phyloP scores from a whole-genome alignment of 768 basidiomycete species.

The Lyophyllum decastes region DNA sequence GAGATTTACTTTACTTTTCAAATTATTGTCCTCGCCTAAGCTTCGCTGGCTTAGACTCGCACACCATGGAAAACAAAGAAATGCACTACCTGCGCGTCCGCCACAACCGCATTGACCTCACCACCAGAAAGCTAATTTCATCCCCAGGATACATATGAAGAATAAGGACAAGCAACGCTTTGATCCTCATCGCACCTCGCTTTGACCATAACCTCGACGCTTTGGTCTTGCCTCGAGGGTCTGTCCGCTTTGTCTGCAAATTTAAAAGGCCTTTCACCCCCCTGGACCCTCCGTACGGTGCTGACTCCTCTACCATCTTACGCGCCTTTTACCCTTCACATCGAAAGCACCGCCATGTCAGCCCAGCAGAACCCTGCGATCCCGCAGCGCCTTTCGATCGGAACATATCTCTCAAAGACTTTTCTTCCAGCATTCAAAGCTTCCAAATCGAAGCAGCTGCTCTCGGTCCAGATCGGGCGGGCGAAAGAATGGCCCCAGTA shows the following conservation, averaged over 20 bases:
- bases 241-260: not conserved
- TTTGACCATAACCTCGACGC: not conserved
- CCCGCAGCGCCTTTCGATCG: conserved; percentile 5
- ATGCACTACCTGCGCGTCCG: not conserved
- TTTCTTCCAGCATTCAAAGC: conserved; percentile 15
- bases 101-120: not conserved
- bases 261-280: not conserved
- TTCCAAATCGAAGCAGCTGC: not conserved
- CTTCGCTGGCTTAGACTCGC: too few species aligned
- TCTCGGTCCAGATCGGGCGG: conserved; percentile 1
- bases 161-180: not conserved
- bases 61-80: not conserved
- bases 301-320: not conserved
- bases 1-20: too few species aligned
- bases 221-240: not conserved
- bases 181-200: not conserved
- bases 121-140: not conserved
- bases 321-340: not conserved
- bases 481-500: conserved; percentile 19
- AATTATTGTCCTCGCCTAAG: too few species aligned
- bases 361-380: not conserved
- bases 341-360: not conserved
- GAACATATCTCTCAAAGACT: conserved; percentile 11
- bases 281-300: not conserved
- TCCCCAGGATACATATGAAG: not conserved